Percentiles rank a stretch among this genome's conserved stretches.
Evolutionary conservation across 2,329 filamentous ascomycete species (phyloP).

Genomic region (Microdochium bolleyi): DNA sequence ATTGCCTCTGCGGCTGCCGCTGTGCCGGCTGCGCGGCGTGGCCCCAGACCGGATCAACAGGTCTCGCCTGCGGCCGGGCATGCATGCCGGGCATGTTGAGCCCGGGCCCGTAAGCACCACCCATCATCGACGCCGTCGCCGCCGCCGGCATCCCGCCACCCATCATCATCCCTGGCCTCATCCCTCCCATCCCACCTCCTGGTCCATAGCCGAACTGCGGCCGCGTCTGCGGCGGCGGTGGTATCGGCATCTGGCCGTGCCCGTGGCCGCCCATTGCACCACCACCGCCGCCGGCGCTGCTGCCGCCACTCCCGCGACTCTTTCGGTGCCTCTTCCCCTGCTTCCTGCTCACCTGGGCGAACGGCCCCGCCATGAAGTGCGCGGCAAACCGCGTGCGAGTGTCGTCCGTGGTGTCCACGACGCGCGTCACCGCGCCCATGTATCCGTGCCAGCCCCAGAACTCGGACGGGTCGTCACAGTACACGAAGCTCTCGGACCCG

Average conservation of each 20-base stretch:
- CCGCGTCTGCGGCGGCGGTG: neutral
- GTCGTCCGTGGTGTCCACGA: constrained; percentile 13
- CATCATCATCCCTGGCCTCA: neutral
- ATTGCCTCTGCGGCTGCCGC: neutral
- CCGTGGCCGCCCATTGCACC: too few relatives aligned
- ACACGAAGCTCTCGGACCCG: constrained; percentile 19
- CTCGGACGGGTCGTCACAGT: constrained; percentile 13
- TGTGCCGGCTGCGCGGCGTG: neutral
- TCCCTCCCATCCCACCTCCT: neutral
- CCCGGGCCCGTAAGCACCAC: neutral
- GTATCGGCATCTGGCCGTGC: neutral
- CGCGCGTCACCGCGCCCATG: constrained; percentile 18
- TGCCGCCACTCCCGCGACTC: neutral
- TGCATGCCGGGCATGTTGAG: neutral
- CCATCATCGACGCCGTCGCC: neutral
- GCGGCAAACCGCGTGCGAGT: constrained; percentile 13
- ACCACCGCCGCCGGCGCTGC: neutral
- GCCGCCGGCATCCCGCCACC: neutral
- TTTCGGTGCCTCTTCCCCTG: constrained; percentile 8
- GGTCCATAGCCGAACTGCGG: neutral
- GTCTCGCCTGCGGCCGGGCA: neutral
- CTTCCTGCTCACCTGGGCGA: constrained; percentile 9
- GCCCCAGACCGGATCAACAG: neutral
- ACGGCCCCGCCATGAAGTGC: constrained; percentile 20
- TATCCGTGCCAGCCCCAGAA: constrained; percentile 13